Base-by-base conservation (phyloP, 257 asterid species). In the Solanum neorickii region DNA sequence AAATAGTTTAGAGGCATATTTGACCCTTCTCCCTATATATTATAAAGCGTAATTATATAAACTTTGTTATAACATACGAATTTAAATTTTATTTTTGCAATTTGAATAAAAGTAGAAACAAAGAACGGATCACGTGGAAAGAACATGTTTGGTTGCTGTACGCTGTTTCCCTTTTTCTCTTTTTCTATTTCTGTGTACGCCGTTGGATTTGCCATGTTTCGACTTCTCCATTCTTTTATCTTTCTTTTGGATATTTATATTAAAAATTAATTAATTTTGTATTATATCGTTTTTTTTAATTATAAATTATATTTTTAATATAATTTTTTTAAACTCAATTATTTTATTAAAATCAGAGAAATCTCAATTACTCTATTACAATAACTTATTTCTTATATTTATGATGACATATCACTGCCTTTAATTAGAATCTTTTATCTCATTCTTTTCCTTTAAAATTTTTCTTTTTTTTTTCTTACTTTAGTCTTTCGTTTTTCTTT, bases 1-100 rank as follows among this genome's bases (percentile, higher is more conserved):
- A n/a, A n/a, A n/a, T n/a, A n/a, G n/a, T n/a, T n/a, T n/a, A n/a
- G n/a, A n/a, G n/a, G n/a, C n/a, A n/a, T n/a, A n/a, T n/a, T n/a
- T n/a, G n/a, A n/a, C n/a, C n/a, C n/a, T n/a, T n/a, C n/a, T n/a
- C n/a, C n/a, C n/a, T n/a, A n/a, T n/a, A n/a, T n/a, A n/a, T n/a
- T n/a, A n/a, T 35, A 1, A 37, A 37, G 1, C 1, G 1, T 1
- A 37, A 37, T 37, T 37, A 37, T 5, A 1, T 0, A 35, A 35
- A 35, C 1, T 35, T 35, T 35, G 0, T 1, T 35, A 35, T 35
- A 35, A 4, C 7, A 5, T 1, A 37, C 7, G 6, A 6, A 37
- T 37, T 37, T 37, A 37, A 37, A 37, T 37, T 35, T 35, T 29
- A 29, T 29, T 29, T 29, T 29, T 29, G 31, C 31, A 6, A 7